Conservation (phyloP, 106 monocot species). For the Gastrodia elata region DNA sequence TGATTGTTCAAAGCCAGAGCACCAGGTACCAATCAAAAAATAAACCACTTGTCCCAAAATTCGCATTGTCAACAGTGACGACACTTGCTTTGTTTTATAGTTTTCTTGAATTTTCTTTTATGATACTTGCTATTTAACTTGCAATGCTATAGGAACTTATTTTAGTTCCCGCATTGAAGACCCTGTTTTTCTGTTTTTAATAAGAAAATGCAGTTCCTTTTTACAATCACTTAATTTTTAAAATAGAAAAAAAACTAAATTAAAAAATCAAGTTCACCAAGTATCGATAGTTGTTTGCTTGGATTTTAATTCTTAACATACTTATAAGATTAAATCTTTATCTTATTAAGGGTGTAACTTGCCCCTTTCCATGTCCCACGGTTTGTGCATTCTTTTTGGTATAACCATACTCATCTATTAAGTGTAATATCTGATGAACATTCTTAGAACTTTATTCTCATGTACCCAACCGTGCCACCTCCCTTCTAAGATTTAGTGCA, state of each 20-base stretch:
- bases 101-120: not conserved
- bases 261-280: not conserved
- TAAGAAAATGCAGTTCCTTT: not conserved
- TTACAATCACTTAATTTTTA: not conserved
- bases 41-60: not conserved
- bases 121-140: too few species aligned
- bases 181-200: not conserved
- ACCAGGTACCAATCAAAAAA: constrained; percentile 54
- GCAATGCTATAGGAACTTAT: too few species aligned
- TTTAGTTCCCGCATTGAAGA: not conserved
- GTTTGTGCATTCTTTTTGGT: too few species aligned
- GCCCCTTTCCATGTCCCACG: too few species aligned
- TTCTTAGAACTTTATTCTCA: too few species aligned
- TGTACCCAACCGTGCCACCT: too few species aligned
- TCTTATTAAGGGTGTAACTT: too few species aligned
- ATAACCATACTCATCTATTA: too few species aligned
- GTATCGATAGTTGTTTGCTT: not conserved
- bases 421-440: too few species aligned
- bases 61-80: not conserved
- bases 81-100: not conserved
- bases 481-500: too few species aligned
- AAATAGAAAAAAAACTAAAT: not conserved
- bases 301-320: not conserved
- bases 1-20: constrained; percentile 70
- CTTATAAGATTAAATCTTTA: too few species aligned